These are phyloP conservation scores for Nemania diffusa DNA, from an alignment of 2,329 filamentous ascomycete species.

Conservation along the genomic window DNA sequence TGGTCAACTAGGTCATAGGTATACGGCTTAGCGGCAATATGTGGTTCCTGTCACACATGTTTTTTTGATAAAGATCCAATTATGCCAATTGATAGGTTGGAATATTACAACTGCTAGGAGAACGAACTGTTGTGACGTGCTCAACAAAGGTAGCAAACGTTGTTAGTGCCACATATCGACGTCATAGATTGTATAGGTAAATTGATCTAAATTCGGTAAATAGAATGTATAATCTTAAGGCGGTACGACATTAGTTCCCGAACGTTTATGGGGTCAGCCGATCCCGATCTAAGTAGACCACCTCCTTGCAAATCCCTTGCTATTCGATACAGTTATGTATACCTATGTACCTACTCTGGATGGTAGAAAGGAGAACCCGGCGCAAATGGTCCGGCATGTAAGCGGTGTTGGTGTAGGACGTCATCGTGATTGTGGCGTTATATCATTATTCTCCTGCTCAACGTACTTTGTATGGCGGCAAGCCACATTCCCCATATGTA, in stretches of 20 bases:
- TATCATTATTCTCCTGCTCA: neutral
- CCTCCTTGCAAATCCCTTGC: neutral
- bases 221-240: no score
- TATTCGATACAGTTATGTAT: no score
- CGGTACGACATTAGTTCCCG: constrained; percentile 10
- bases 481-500: neutral
- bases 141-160: neutral
- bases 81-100: neutral
- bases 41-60: neutral
- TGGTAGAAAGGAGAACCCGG: neutral
- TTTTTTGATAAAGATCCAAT: neutral
- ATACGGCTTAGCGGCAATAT: neutral
- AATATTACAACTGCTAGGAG: neutral
- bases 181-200: constrained; percentile 24
- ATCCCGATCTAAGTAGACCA: constrained; percentile 24
- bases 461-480: neutral
- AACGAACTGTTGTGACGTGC: constrained; percentile 25
- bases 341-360: no score
- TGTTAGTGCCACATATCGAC: constrained; percentile 15
- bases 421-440: constrained; percentile 3
- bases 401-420: neutral
- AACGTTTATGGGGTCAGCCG: constrained; percentile 1
- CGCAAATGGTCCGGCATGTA: constrained; percentile 20
- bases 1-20: constrained; percentile 5
- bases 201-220: no score